phyloP scores from a whole-genome alignment of 352 stramenopile genomes.

The Pythium rhizo-oryzae region DNA sequence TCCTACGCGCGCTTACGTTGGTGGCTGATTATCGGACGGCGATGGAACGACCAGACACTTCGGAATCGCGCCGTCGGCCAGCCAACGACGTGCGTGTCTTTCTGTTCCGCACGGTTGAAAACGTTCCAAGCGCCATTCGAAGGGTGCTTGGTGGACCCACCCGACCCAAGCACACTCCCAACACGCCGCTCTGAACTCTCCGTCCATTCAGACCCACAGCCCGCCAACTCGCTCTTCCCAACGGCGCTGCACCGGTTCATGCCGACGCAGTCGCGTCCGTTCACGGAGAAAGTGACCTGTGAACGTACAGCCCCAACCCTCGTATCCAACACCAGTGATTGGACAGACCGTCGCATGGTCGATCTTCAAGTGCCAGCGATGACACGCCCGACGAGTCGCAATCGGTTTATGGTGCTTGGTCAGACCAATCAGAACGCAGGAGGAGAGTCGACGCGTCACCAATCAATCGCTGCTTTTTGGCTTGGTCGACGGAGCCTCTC shows the following conservation, averaged over 20 bases:
- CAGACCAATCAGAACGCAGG: slow-evolving; percentile 21
- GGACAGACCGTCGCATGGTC: background rate
- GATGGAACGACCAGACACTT: background rate
- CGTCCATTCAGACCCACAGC: background rate
- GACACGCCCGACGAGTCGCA: slow-evolving; percentile 40
- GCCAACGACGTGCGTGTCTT: background rate
- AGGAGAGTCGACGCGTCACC: slow-evolving; percentile 11
- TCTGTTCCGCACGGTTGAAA: background rate
- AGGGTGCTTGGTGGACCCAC: background rate
- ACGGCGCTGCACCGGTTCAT: slow-evolving; percentile 5
- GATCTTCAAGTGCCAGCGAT: slow-evolving; percentile 36
- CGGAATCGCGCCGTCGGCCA: background rate
- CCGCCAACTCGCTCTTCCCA: background rate
- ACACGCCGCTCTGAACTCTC: slow-evolving; percentile 1
- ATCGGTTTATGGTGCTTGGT: slow-evolving; percentile 16
- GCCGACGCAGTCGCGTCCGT: slow-evolving; percentile 14
- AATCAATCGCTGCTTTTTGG: slow-evolving; percentile 4
- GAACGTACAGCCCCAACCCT: slow-evolving; percentile 30
- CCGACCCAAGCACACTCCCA: background rate
- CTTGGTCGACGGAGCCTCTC: background rate
- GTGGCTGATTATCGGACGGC: background rate
- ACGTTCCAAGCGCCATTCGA: background rate
- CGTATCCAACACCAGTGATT: slow-evolving; percentile 3
- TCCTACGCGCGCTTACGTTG: background rate
- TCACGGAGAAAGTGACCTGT: slow-evolving; percentile 16